Conservation (phyloP, 768 basidiomycete species). For the Leccinum boreale region DNA sequence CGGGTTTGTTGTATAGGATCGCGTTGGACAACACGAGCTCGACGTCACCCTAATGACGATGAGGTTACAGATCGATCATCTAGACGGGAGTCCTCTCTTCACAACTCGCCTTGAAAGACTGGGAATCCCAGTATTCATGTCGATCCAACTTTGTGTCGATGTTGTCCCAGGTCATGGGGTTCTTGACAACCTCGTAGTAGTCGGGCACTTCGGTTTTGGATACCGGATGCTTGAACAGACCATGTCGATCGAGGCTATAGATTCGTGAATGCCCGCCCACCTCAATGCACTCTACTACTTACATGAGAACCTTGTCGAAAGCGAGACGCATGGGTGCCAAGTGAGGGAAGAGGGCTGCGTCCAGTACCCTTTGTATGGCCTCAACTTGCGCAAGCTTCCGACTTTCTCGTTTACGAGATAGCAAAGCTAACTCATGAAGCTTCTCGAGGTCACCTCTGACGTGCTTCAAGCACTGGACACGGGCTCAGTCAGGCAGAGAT, state of each 20-base stretch:
- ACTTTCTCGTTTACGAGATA: slow-evolving; percentile 74
- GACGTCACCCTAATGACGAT: slow-evolving; percentile 62
- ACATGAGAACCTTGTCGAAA: slow-evolving; percentile 73
- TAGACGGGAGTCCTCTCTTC: background rate
- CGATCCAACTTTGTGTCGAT: slow-evolving; percentile 81
- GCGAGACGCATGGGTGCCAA: slow-evolving; percentile 55
- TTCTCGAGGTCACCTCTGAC: slow-evolving; percentile 76
- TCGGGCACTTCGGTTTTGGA: slow-evolving; percentile 78
- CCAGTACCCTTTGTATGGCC: slow-evolving; percentile 63
- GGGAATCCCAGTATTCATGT: slow-evolving; percentile 77
- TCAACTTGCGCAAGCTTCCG: slow-evolving; percentile 72
- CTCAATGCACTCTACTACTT: slow-evolving; percentile 24
- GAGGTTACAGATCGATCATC: slow-evolving; percentile 1
- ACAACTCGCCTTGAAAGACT: slow-evolving; percentile 61
- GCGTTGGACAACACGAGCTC: slow-evolving; percentile 84
- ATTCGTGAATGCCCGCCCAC: slow-evolving; percentile 6
- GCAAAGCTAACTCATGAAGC: slow-evolving; percentile 62
- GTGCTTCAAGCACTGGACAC: slow-evolving; percentile 48
- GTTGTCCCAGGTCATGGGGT: slow-evolving; percentile 85
- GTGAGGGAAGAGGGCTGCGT: slow-evolving; percentile 62
- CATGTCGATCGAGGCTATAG: slow-evolving; percentile 66
- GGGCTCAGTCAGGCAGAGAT: background rate
- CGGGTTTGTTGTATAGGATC: slow-evolving; percentile 76
- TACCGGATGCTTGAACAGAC: slow-evolving; percentile 82
- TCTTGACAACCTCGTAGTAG: slow-evolving; percentile 82